Evolutionary conservation across 2,329 filamentous ascomycete species (phyloP).

Genomic region (Calonectria montana): DNA sequence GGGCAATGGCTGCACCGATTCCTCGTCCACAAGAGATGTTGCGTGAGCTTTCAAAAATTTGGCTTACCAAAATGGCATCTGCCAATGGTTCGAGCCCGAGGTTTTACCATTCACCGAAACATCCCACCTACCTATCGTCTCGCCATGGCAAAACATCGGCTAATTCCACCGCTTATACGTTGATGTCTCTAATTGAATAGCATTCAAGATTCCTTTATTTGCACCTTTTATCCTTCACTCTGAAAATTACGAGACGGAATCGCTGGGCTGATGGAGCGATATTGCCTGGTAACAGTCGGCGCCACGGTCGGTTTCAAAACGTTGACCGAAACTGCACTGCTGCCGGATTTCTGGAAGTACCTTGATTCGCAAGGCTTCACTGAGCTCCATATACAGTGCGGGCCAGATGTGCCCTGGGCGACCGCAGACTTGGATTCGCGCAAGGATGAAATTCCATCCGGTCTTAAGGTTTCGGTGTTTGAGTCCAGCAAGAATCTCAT

Average conservation of each 20-base stretch:
- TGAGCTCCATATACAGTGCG: conserved; percentile 83
- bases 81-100: conserved; percentile 31
- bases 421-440: conserved; percentile 31
- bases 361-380: conserved; percentile 74
- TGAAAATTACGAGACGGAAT: neutral
- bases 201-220: conserved; percentile 8
- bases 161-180: conserved; percentile 28
- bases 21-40: conserved; percentile 34
- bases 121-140: neutral
- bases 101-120: conserved; percentile 37
- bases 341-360: conserved; percentile 69
- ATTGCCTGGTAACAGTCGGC: conserved; percentile 90
- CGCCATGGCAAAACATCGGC: conserved; percentile 25
- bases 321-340: conserved; percentile 75
- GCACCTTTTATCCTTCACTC: neutral
- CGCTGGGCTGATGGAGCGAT: conserved; percentile 35
- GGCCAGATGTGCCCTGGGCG: conserved; percentile 67
- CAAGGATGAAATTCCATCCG: conserved; percentile 38
- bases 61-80: conserved; percentile 33
- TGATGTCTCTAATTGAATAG: neutral
- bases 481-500: conserved; percentile 48
- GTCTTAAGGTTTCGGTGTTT: conserved; percentile 46
- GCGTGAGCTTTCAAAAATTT: conserved; percentile 47
- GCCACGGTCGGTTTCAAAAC: conserved; percentile 86
- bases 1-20: conserved; percentile 38